Conservation (phyloP, 768 basidiomycete genomes). For the Rhodotorula kratochvilovae region DNA sequence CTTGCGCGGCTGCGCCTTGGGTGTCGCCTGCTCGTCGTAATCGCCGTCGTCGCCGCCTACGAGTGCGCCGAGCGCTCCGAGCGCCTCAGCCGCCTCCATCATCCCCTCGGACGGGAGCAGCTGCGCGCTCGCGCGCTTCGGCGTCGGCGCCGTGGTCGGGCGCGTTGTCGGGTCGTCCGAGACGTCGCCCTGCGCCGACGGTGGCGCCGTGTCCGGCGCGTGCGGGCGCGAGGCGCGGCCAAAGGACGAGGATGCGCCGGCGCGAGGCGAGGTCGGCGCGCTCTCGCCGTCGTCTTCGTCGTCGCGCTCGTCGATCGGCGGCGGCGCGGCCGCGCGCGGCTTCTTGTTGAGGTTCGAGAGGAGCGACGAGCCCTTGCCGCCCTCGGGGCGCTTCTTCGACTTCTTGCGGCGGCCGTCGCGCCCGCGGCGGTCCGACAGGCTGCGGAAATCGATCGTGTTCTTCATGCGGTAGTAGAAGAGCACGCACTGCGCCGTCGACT, state of each 20-base stretch:
- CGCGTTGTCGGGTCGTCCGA: neutral
- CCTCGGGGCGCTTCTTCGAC: slow-evolving; percentile 50
- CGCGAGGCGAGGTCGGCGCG: neutral
- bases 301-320: slow-evolving; percentile 18
- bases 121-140: neutral
- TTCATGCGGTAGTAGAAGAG: slow-evolving; percentile 93
- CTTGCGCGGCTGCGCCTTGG: slow-evolving; percentile 2
- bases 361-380: slow-evolving; percentile 73
- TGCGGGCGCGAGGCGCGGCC: neutral
- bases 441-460: slow-evolving; percentile 82
- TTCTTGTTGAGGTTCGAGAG: slow-evolving; percentile 62
- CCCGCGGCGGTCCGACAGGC: slow-evolving; percentile 63
- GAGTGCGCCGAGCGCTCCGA: slow-evolving; percentile 33
- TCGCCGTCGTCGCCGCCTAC: neutral
- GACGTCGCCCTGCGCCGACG: neutral
- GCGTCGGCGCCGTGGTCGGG: neutral
- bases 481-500: slow-evolving; percentile 82
- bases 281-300: slow-evolving; percentile 2
- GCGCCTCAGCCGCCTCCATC: slow-evolving; percentile 41
- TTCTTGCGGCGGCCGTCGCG: slow-evolving; percentile 64
- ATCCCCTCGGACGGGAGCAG: slow-evolving; percentile 33
- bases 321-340: neutral
- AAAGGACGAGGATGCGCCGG: too few species aligned
- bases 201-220: neutral
- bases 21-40: neutral